Conservation (phyloP, 1,139 yeast species). For the Nakaseomyces bracarensis region DNA sequence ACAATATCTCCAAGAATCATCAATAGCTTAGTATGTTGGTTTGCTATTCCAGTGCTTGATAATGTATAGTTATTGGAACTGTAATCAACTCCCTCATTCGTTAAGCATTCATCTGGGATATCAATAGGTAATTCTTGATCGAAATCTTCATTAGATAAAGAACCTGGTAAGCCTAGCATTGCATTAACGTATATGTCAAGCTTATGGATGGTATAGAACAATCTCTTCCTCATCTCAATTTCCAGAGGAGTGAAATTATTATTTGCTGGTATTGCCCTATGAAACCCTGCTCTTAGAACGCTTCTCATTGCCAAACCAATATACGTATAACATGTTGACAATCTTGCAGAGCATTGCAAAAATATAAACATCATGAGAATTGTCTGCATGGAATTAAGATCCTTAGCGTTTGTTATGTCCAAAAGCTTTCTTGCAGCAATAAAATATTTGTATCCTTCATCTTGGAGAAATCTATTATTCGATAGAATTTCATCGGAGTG, state of each 20-base stretch:
- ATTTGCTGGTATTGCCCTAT: constrained; percentile 47
- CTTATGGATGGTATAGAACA: constrained; percentile 83
- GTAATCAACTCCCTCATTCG: constrained; percentile 41
- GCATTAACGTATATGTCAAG: constrained; percentile 90
- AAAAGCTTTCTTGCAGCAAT: constrained; percentile 79
- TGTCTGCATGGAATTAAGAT: constrained; percentile 63
- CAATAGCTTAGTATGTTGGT: constrained; percentile 72
- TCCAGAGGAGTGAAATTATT: constrained; percentile 68
- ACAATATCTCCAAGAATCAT: constrained; percentile 50
- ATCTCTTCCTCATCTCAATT: constrained; percentile 72
- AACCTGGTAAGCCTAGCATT: constrained; percentile 78
- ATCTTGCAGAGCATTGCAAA: constrained; percentile 80
- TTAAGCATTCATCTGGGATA: constrained; percentile 79
- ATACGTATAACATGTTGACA: constrained; percentile 85
- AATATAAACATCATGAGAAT: constrained; percentile 61
- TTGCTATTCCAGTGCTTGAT: constrained; percentile 75
- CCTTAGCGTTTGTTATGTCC: constrained; percentile 63
- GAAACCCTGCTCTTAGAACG: constrained; percentile 81
- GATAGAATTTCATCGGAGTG: constrained; percentile 16
- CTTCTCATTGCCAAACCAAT: constrained; percentile 88
- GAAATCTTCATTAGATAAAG: constrained; percentile 64
- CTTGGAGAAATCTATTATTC: constrained; percentile 47
- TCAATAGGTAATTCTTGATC: constrained; percentile 85
- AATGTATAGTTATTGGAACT: constrained; percentile 40
- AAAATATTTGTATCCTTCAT: constrained; percentile 81